Base-by-base conservation (phyloP, 495 filamentous ascomycete genomes). In the Cercophora newfieldiana region DNA sequence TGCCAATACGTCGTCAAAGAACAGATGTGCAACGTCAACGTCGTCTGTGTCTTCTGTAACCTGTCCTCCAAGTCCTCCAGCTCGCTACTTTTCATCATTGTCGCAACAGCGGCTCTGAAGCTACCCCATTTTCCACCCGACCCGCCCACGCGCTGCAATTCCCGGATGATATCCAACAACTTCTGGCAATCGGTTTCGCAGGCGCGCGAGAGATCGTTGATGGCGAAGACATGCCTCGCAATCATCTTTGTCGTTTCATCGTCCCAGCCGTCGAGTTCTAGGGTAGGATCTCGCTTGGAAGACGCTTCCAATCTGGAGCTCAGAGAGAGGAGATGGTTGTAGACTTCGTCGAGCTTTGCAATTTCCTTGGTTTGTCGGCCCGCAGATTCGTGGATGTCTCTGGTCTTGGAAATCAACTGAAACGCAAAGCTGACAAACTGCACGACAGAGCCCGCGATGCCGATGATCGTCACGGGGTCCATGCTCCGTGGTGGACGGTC, bases 371-470 rank as follows among this genome's bases (percentile, higher is more conserved):
- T 57, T 26, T 57, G 54, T 6, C 54, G 21, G 14, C 26, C 26
- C 16, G 54, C 54, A 5, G 54, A 57, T n/a, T 28, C 24, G 18
- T 57, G 54, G 24, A 57, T 31, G 16, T 57, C 54, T n/a, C 30
- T 57, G 3, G 54, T 57, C 54, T 30, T 64, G 25, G 22, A 19
- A 26, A 64, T 37, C 49, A 64, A 16, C 50, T 64, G 26, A 21
- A 37, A 33, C 14, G 44, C 50, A 26, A 64, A 64, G 16, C 49
- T 29, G 29, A 64, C 28, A 22, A 64, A 64, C 30, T 64, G 61
- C 24, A 64, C 31, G 49, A 56, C 50, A 18, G 48, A 26, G 61
- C 49, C 61, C 6, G 61, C 61, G n/a, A 64, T 49, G 48, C 61
- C 50, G 28, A 64, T 33, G 4, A 29, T 49, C 18, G 61, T 37